These are phyloP conservation scores for Pleurotus eryngii DNA, from an alignment of 768 basidiomycete genomes.

Conservation along the genomic window DNA sequence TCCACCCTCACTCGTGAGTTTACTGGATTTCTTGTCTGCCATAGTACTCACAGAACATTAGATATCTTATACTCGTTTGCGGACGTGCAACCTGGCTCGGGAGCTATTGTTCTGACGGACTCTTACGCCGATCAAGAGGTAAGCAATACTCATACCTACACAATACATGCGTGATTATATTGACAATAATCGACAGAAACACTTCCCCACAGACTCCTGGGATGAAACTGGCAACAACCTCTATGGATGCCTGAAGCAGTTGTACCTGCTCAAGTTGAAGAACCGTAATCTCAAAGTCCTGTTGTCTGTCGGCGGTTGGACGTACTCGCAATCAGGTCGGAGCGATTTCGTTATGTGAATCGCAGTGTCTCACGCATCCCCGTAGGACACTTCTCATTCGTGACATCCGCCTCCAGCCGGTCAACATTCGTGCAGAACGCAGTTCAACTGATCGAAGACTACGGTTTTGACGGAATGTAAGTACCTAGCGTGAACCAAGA, in stretches of 20 bases:
- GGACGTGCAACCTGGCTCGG: slow-evolving; percentile 60
- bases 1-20: slow-evolving; percentile 58
- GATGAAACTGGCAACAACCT: slow-evolving; percentile 71
- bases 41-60: slow-evolving; percentile 13
- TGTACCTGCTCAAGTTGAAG: slow-evolving; percentile 57
- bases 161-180: slow-evolving; percentile 4
- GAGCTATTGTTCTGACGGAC: slow-evolving; percentile 66
- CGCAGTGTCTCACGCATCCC: background rate
- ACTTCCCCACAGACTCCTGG: slow-evolving; percentile 72
- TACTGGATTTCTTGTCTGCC: background rate
- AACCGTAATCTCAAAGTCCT: slow-evolving; percentile 52
- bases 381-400: slow-evolving; percentile 62
- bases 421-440: slow-evolving; percentile 59
- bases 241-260: slow-evolving; percentile 80
- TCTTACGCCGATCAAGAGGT: slow-evolving; percentile 72
- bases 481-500: slow-evolving; percentile 15
- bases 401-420: slow-evolving; percentile 47
- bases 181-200: slow-evolving; percentile 44
- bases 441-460: slow-evolving; percentile 64
- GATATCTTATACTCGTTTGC: slow-evolving; percentile 78
- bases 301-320: slow-evolving; percentile 61
- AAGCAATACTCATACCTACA: background rate
- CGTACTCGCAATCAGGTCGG: slow-evolving; percentile 59
- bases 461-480: slow-evolving; percentile 79
- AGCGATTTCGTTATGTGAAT: background rate